These are phyloP conservation scores for Prunus mume DNA, from an alignment of 306 rosid species.

Conservation along the genomic window DNA sequence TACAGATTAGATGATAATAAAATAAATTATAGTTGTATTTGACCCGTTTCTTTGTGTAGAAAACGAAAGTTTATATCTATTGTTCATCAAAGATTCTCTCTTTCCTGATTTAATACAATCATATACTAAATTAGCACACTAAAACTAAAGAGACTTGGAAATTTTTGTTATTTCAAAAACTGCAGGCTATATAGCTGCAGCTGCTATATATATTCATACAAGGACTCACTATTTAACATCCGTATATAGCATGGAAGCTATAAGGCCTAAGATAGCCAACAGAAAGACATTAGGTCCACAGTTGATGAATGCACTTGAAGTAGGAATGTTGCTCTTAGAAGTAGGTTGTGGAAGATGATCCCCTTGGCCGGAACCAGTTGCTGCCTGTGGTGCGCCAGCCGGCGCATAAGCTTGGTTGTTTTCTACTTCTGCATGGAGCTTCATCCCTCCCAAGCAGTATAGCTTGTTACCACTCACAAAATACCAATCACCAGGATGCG, in stretches of 20 bases:
- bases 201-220: neutral
- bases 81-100: neutral
- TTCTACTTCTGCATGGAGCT: slow-evolving; percentile 52
- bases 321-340: slow-evolving; percentile 45
- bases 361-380: slow-evolving; percentile 27
- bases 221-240: neutral
- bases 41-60: slow-evolving; percentile 5
- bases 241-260: slow-evolving; percentile 11
- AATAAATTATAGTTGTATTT: neutral
- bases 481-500: slow-evolving; percentile 57
- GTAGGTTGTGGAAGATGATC: slow-evolving; percentile 37
- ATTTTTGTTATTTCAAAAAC: no score
- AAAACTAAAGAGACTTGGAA: no score
- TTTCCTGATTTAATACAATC: neutral
- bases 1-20: neutral
- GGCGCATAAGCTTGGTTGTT: slow-evolving; percentile 39
- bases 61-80: neutral
- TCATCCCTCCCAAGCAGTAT: slow-evolving; percentile 88
- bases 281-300: slow-evolving; percentile 4
- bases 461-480: slow-evolving; percentile 69
- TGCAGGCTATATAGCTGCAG: no score
- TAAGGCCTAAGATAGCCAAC: neutral
- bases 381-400: slow-evolving; percentile 37
- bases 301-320: slow-evolving; percentile 29
- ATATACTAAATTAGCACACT: no score